Percentiles rank a stretch among this genome's conserved stretches.
phyloP scores from a whole-genome alignment of 805 yeast genomes.

The Scheffersomyces ergatensis region DNA sequence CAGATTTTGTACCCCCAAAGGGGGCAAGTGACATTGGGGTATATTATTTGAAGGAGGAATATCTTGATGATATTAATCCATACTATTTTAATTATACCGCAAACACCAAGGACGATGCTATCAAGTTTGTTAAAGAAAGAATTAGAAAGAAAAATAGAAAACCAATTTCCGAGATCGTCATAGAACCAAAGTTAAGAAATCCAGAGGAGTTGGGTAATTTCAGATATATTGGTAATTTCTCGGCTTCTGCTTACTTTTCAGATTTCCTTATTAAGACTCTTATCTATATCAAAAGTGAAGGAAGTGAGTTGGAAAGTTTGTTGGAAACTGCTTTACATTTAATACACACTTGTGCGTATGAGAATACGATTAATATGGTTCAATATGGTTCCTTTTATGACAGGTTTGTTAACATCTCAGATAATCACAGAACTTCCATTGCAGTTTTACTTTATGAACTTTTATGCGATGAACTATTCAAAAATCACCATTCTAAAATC shows the following conservation, averaged over 20 bases:
- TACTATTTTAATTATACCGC: constrained; percentile 75
- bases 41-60: constrained; percentile 35
- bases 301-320: constrained; percentile 52
- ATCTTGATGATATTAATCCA: constrained; percentile 46
- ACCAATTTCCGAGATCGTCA: constrained; percentile 47
- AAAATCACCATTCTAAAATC: constrained; percentile 51
- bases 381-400: constrained; percentile 31
- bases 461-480: constrained; percentile 39
- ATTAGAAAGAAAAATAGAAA: constrained; percentile 38
- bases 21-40: constrained; percentile 35
- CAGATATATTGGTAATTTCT: constrained; percentile 46
- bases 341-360: constrained; percentile 54
- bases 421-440: constrained; percentile 30
- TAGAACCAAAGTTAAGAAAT: constrained; percentile 51
- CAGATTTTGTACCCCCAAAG: constrained; percentile 31
- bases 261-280: constrained; percentile 52
- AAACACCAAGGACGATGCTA: constrained; percentile 82
- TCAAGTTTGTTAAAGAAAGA: constrained; percentile 54
- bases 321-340: constrained; percentile 62
- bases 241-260: constrained; percentile 52
- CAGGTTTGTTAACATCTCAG: constrained; percentile 28
- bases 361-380: constrained; percentile 23
- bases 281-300: constrained; percentile 33
- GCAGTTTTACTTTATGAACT: constrained; percentile 36
- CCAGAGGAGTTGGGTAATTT: constrained; percentile 35